These are phyloP conservation scores for Aureobasidium subglaciale DNA, from an alignment of 2,329 filamentous ascomycete species.

Conservation along the genomic window DNA sequence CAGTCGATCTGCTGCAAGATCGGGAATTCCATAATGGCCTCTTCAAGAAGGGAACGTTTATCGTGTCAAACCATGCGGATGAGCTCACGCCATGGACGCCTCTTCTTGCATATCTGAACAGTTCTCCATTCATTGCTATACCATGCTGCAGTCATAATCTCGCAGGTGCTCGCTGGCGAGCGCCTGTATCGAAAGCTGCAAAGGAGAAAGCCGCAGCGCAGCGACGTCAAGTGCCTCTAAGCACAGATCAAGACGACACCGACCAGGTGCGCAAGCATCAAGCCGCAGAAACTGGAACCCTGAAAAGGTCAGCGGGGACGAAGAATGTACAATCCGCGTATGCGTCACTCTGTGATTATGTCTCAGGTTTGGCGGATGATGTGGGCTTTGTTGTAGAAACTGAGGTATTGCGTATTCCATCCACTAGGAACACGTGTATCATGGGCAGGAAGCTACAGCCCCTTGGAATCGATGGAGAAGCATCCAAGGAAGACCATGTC, in stretches of 20 bases:
- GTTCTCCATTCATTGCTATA: conserved; percentile 81
- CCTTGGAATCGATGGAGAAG: background rate
- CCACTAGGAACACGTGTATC: conserved; percentile 78
- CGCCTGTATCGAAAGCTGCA: conserved; percentile 30
- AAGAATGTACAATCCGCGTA: conserved; percentile 60
- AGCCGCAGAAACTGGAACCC: conserved; percentile 29
- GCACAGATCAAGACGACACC: background rate
- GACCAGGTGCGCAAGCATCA: conserved; percentile 17
- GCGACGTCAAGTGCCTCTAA: background rate
- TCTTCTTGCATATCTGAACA: conserved; percentile 67
- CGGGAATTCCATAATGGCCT: conserved; percentile 48
- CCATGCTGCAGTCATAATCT: conserved; percentile 92
- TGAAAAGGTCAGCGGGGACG: conserved; percentile 24
- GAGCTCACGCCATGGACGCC: conserved; percentile 96
- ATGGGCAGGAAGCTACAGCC: conserved; percentile 45
- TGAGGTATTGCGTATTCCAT: conserved; percentile 85
- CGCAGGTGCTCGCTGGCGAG: conserved; percentile 65
- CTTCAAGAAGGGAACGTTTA: conserved; percentile 69
- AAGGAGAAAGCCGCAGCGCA: background rate
- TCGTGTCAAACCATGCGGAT: conserved; percentile 95
- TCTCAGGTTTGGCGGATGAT: conserved; percentile 59
- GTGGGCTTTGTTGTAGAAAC: conserved; percentile 72
- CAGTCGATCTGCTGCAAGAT: background rate
- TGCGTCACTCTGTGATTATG: conserved; percentile 74
- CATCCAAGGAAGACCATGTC: conserved; percentile 9